Evolutionary conservation across 371 early-diverging fungal genomes (phyloP), one percentile per base, ranked within the genome.

Genomic region (Rhizopus arrhizus): DNA sequence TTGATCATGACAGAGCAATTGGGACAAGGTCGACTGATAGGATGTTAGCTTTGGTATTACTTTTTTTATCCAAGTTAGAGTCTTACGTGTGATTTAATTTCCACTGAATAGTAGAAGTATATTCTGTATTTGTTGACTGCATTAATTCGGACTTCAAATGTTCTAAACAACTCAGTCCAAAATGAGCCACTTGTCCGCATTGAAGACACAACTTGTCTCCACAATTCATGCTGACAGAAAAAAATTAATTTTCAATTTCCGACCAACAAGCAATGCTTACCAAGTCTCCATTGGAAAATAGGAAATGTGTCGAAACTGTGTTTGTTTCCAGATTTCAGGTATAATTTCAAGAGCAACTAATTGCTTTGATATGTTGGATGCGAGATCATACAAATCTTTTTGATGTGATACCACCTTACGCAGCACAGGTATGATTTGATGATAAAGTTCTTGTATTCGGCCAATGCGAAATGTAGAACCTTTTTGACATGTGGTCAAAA

Each of bases 1-100:
- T 88, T 79, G 49, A 91, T 91, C 70, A 91, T 70, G 43, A 89
- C 82, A 5, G 81, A 84, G 63, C 91, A 91, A 51, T 84, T 81
- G 0, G 91, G 91, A 64, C 91, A 91, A 31, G 78, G 71, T 38
- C 83, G 85, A 22, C 86, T 82, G 29, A 6, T 22, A 42, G 5
- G 13, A 36, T 33, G 10, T 22, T 2, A 22, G 16, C 15, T 6
- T n/a, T n/a, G n/a, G n/a, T n/a, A n/a, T n/a, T n/a, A n/a, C n/a
- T n/a, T n/a, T n/a, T n/a, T n/a, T n/a, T n/a, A n/a, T n/a, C n/a
- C n/a, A 8, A 15, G 10, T 13, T 11, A 28, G 33, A 47, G 11
- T 46, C 64, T 59, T 72, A 81, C 74, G 75, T 76, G 61, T 77
- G 77, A 45, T 70, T 67, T 11, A 82, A 53, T 65, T 85, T 77